These are phyloP conservation scores for Tilletia horrida DNA, from an alignment of 1,284 basidiomycete genomes.

Conservation along the genomic window DNA sequence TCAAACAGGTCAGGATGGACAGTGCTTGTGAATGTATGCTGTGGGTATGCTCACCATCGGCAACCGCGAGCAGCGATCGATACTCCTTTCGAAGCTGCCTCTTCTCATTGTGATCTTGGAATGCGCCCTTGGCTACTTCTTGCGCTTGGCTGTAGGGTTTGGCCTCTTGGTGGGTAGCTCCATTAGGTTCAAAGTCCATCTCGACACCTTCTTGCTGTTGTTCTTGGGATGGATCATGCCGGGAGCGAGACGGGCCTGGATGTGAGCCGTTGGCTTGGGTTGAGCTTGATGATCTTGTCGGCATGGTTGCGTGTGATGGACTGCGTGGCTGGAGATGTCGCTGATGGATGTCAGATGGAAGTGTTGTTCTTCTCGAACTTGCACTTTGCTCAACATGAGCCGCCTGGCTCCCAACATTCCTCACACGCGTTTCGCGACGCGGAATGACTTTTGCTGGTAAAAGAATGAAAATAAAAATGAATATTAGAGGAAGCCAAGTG, in stretches of 20 bases:
- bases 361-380: neutral
- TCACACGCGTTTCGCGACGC: constrained; percentile 3
- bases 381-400: neutral
- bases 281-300: neutral
- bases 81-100: constrained; percentile 40
- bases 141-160: constrained; percentile 5
- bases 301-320: too few species aligned
- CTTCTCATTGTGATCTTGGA: constrained; percentile 30
- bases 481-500: too few species aligned
- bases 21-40: too few species aligned
- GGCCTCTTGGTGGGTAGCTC: neutral
- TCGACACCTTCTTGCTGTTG: neutral
- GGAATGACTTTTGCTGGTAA: neutral
- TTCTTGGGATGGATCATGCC: neutral
- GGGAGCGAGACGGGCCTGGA: neutral
- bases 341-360: neutral
- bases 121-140: neutral
- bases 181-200: neutral
- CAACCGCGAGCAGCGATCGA: constrained; percentile 35
- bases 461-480: neutral
- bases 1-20: neutral
- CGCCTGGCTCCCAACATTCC: neutral
- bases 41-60: constrained; percentile 26
- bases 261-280: constrained; percentile 5
- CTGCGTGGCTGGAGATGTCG: neutral